Conservation (phyloP, 2,329 filamentous ascomycete genomes). For the Colletotrichum higginsianum region DNA sequence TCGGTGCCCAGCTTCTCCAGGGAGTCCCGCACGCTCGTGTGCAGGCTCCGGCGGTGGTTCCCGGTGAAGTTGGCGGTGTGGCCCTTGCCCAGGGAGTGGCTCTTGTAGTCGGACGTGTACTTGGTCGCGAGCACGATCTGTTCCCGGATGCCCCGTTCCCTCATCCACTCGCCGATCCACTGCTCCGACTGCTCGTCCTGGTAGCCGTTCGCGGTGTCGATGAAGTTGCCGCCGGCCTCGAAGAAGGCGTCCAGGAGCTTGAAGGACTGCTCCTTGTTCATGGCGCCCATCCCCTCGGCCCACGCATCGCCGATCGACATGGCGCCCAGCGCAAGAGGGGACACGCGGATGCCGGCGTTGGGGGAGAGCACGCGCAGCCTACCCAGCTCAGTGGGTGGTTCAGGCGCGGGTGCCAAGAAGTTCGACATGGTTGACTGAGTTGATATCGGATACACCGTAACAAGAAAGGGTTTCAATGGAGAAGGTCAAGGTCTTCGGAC, state of each 20-base stretch:
- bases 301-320: constrained; percentile 68
- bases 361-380: constrained; percentile 66
- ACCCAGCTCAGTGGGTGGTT: constrained; percentile 66
- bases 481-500: neutral
- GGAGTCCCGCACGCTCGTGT: constrained; percentile 58
- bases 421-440: constrained; percentile 25
- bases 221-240: constrained; percentile 76
- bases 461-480: neutral
- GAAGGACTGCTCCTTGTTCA: constrained; percentile 69
- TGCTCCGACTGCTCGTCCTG: constrained; percentile 70
- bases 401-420: constrained; percentile 45
- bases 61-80: constrained; percentile 59
- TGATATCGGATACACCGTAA: no score
- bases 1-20: constrained; percentile 61
- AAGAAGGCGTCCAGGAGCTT: constrained; percentile 71
- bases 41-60: constrained; percentile 59
- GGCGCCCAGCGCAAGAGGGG: constrained; percentile 66
- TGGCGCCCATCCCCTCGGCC: constrained; percentile 63
- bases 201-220: constrained; percentile 75
- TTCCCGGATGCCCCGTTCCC: constrained; percentile 63
- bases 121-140: constrained; percentile 70
- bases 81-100: constrained; percentile 54
- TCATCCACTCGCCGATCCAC: constrained; percentile 74
- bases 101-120: constrained; percentile 65
- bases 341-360: constrained; percentile 65